Base-by-base conservation (phyloP, 2,329 filamentous ascomycete genomes). In the Periglandula ipomoeae region DNA sequence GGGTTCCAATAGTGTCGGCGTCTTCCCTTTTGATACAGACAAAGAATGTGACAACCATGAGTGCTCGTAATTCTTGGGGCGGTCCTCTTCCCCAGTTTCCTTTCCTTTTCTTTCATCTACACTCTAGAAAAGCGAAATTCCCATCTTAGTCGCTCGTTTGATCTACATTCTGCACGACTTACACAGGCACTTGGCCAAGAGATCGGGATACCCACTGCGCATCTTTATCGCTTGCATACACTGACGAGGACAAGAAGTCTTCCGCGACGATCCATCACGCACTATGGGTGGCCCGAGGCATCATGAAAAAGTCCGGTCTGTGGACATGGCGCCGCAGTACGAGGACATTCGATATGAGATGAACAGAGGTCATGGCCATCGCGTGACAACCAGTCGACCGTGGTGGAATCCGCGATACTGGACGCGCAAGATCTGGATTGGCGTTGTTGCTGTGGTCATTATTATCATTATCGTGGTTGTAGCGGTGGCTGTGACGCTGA, bases 331-430 rank as follows among this genome's bases (percentile, higher is more conserved):
- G 2, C 56, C 56, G 1, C 46, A 50, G 17, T 63, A 64, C 47
- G 59, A 65, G 20, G 60, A 65, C 41, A 55, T 63, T 42, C 44
- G 56, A 44, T 53, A 61, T 17, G 41, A 52, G 32, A 49, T 54
- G 2, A 40, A 32, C 24, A 53, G 53, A 23, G 50, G 56, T 42
- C 52, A 52, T 49, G 22, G 58, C 19, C 56, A 53, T 3, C 56
- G 49, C 20, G 57, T 55, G 15, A 55, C 57, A 15, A 51, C 62
- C 5, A 56, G 52, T 24, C 61, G 59, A 51, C 62, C 65, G 7
- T 65, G 61, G 61, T 78, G 71, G 61, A 68, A 80, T 52, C 71
- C 73, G 0, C 67, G 67, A 44, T 68, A 68, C 42, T 84, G 79
- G 80, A 65, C 71, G 37, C 72, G 73, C 58, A 72, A 70, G 50